Percentiles rank a stretch among this genome's conserved stretches.
Conservation (phyloP, 2,329 filamentous ascomycete species). For the Acrocalymma vagum region DNA sequence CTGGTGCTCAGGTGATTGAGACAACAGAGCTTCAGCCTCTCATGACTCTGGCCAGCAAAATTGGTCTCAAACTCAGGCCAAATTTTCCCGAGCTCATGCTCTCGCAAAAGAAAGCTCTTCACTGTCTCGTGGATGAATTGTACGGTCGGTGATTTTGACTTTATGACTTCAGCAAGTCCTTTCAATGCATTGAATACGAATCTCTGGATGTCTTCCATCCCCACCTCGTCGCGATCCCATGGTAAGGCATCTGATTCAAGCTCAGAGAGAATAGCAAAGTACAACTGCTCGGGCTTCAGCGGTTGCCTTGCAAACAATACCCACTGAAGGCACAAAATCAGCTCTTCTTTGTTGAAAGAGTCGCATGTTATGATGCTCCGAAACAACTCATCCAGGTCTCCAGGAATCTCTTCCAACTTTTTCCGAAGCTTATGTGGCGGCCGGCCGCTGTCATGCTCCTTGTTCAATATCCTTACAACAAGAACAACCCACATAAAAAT, state of each 20-base stretch:
- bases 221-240: conserved; percentile 15
- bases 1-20: conserved; percentile 45
- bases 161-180: conserved; percentile 23
- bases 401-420: conserved; percentile 29
- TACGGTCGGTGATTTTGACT: conserved; percentile 17
- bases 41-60: conserved; percentile 18
- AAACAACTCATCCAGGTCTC: conserved; percentile 9
- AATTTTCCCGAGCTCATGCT: conserved; percentile 34
- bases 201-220: conserved; percentile 11
- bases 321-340: conserved; percentile 10
- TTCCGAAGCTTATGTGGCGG: conserved; percentile 35
- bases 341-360: conserved; percentile 5
- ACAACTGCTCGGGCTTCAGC: conserved; percentile 13
- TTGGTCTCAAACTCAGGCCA: conserved; percentile 39
- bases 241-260: conserved; percentile 5
- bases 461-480: conserved; percentile 55
- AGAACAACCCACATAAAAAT: conserved; percentile 38
- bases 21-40: conserved; percentile 54
- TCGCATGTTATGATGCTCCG: conserved; percentile 9
- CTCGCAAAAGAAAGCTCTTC: conserved; percentile 47
- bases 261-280: conserved; percentile 15
- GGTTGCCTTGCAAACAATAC: conserved; percentile 8
- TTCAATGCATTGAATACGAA: conserved; percentile 24
- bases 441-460: conserved; percentile 41
- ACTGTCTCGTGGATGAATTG: conserved; percentile 34